A percentile compares a stretch with the other conserved stretches of the same genome.
phyloP scores from a whole-genome alignment of 768 basidiomycete genomes.

The Tylopilus felleus region DNA sequence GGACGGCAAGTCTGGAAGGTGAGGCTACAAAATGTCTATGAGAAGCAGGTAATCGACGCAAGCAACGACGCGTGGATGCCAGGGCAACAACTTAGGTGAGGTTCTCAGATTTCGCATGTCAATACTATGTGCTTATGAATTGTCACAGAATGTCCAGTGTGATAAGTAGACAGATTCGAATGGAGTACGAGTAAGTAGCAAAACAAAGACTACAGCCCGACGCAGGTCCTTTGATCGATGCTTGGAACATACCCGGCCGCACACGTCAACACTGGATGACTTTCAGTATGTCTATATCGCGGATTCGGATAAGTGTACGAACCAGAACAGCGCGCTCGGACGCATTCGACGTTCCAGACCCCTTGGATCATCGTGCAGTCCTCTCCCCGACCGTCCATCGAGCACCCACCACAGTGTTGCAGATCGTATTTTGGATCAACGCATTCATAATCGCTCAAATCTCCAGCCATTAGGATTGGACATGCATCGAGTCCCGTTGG shows the following conservation, averaged over 20 bases:
- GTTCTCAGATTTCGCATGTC: background rate
- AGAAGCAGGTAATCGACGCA: background rate
- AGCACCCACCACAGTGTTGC: conserved; percentile 74
- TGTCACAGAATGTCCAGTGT: background rate
- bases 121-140: background rate
- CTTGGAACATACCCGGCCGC: conserved; percentile 12
- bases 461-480: conserved; percentile 43
- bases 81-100: background rate
- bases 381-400: conserved; percentile 55
- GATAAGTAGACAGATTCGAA: background rate
- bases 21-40: background rate
- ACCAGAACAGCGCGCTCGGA: conserved; percentile 52
- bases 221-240: conserved; percentile 11
- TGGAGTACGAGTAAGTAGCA: background rate
- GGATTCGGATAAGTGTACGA: conserved; percentile 16
- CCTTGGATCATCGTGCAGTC: conserved; percentile 69
- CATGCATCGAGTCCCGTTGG: conserved; percentile 54
- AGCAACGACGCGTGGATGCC: background rate
- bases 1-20: background rate
- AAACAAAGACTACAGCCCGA: conserved; percentile 8
- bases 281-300: background rate
- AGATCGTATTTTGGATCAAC: conserved; percentile 62
- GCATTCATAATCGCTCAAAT: conserved; percentile 53
- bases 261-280: conserved; percentile 11
- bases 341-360: conserved; percentile 71